Evolutionary conservation across 768 basidiomycete species (phyloP), one percentile per base, ranked within the genome.

Genomic region (Rhizopogon vinicolor): DNA sequence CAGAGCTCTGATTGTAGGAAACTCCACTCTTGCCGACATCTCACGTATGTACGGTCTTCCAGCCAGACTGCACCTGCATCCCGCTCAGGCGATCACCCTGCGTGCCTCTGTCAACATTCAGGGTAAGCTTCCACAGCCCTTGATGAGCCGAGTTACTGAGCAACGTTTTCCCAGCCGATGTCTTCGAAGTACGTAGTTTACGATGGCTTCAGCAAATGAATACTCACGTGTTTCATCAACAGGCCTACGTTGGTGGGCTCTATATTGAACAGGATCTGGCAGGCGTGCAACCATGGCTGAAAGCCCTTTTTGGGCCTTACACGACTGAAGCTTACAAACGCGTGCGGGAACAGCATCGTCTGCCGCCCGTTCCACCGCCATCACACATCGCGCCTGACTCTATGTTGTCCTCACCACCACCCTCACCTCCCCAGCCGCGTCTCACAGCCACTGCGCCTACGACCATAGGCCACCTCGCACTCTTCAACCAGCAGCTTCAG

Each of bases 221-320:
- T 29, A 19, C 51, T 46, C 29, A 35, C 18, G 8, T 29, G 19
- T 8, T 13, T 10, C 44, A n/a, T 56, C 28, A 45, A 35, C 60
- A 92, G 89, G 80, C 90, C 3, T 92, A 85, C 65, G 79, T 91
- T 31, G 90, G 89, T n/a, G 90, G 89, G 0, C 70, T 92, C 16
- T 91, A 81, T 72, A 67, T 78, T 46, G 89, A 91, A 52, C 83
- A 85, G 62, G 89, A 87, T 25, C 75, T 91, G 41, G 68, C 75
- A 0, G 72, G 66, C 5, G 82, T 84, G 43, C 74, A 75, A 56
- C 42, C 57, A 5, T 92, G 90, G 90, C 77, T 91, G 41, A 71
- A 71, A 52, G 65, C 68, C 1, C 79, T 92, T 48, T 80, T 92
- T 64, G 74, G 65, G 25, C 89, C 89, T 7, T 91, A 87, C 66